phyloP scores from a whole-genome alignment of 176 grass and related monocot species.

The Zoysia japonica region DNA sequence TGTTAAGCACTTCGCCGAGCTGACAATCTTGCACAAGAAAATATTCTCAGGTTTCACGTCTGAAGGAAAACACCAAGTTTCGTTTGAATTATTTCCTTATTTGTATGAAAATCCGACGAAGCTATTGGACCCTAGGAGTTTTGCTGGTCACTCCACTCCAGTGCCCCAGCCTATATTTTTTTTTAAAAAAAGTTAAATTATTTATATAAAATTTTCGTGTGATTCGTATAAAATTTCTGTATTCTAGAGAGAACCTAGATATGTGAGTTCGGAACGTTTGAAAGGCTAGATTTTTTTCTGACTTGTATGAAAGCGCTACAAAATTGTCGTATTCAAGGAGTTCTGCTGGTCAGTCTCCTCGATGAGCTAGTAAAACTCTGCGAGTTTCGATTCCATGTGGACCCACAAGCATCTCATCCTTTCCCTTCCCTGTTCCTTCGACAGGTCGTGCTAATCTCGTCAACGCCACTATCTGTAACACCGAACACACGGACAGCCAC shows the following conservation, averaged over 20 bases:
- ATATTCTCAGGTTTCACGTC: background rate
- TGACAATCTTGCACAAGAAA: background rate
- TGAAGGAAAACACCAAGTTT: too few relatives aligned
- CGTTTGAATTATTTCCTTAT: too few relatives aligned
- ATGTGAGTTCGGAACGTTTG: background rate
- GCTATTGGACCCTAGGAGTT: too few relatives aligned
- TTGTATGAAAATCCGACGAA: too few relatives aligned
- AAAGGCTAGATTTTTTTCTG: background rate
- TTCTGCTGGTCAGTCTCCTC: background rate
- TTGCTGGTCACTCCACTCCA: too few relatives aligned
- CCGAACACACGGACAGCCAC: background rate
- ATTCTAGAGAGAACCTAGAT: too few relatives aligned
- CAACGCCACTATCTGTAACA: conserved; percentile 5
- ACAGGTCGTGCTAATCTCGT: background rate
- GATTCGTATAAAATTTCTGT: too few relatives aligned
- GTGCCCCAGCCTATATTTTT: too few relatives aligned
- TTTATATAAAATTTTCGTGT: too few relatives aligned
- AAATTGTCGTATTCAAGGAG: background rate
- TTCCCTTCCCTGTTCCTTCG: background rate
- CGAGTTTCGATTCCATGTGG: background rate
- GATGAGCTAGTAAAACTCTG: background rate
- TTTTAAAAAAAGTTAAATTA: too few relatives aligned
- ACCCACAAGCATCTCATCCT: background rate
- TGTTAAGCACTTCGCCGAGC: background rate
- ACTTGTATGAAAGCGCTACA: background rate